These are phyloP conservation scores for Coprinopsis cinerea DNA, from an alignment of 768 basidiomycete species.

Conservation along the genomic window DNA sequence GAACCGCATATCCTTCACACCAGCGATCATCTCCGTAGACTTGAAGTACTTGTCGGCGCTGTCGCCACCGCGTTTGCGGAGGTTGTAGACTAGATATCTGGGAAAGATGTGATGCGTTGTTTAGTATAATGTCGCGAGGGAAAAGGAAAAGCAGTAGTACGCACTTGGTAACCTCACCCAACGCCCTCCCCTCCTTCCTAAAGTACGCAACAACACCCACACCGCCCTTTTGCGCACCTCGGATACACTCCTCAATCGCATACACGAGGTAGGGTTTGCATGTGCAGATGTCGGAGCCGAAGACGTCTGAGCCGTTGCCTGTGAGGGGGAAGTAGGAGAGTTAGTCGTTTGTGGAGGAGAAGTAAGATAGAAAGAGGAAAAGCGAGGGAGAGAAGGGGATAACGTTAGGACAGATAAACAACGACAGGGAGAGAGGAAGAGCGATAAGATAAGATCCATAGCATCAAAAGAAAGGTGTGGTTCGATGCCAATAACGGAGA, in stretches of 20 bases:
- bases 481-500: too few species aligned
- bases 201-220: slow-evolving; percentile 94
- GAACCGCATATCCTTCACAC: slow-evolving; percentile 96
- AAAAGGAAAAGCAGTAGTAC: slow-evolving; percentile 17
- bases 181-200: slow-evolving; percentile 87
- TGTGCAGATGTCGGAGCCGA: slow-evolving; percentile 89
- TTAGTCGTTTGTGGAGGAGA: neutral
- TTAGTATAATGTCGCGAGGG: neutral
- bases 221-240: slow-evolving; percentile 59
- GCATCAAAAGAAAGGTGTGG: too few species aligned
- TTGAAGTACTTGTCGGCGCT: slow-evolving; percentile 92
- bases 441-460: too few species aligned
- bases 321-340: neutral
- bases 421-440: neutral
- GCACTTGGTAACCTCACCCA: slow-evolving; percentile 91
- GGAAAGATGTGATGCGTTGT: neutral
- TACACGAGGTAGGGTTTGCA: slow-evolving; percentile 92
- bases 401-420: neutral
- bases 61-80: slow-evolving; percentile 92
- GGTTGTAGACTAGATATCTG: slow-evolving; percentile 92
- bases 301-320: slow-evolving; percentile 94
- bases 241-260: slow-evolving; percentile 91
- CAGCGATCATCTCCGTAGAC: slow-evolving; percentile 88
- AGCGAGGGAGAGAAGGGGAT: neutral
- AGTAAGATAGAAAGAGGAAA: neutral